Percentiles rank a stretch among this genome's conserved stretches.
Evolutionary conservation across 2,329 filamentous ascomycete genomes (phyloP).

Genomic region (Aspergillus glaucus): DNA sequence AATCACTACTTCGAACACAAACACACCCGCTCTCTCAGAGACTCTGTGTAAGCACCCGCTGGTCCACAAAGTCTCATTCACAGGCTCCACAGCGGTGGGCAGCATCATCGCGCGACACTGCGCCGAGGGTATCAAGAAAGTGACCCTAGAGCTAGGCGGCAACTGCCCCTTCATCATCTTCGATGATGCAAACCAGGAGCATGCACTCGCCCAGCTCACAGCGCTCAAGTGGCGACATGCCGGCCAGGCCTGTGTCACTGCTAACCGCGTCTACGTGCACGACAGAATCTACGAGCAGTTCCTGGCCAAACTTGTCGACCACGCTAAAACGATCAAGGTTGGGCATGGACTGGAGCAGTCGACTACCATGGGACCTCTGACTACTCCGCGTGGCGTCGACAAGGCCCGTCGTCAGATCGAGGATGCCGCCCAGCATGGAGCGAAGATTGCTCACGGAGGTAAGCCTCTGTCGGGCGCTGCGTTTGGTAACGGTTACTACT

Average conservation of each 20-base stretch:
- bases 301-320: constrained; percentile 47
- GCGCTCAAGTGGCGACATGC: constrained; percentile 39
- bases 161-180: constrained; percentile 62
- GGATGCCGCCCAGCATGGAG: constrained; percentile 59
- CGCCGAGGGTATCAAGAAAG: constrained; percentile 56
- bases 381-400: constrained; percentile 50
- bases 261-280: constrained; percentile 42
- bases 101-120: constrained; percentile 58
- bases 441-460: constrained; percentile 54
- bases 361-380: constrained; percentile 57
- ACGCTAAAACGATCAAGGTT: constrained; percentile 49
- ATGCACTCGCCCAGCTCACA: constrained; percentile 35
- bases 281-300: constrained; percentile 46
- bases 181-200: constrained; percentile 56
- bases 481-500: constrained; percentile 55
- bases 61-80: constrained; percentile 57
- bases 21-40: constrained; percentile 34
- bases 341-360: constrained; percentile 51
- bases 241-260: constrained; percentile 41
- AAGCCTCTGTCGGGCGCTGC: constrained; percentile 14
- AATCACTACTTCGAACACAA: constrained; percentile 46
- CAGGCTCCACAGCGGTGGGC: constrained; percentile 54
- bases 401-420: constrained; percentile 55
- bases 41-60: constrained; percentile 52
- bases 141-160: constrained; percentile 59